Conservation (phyloP, 257 asterid species). For the Scutellaria minor region DNA sequence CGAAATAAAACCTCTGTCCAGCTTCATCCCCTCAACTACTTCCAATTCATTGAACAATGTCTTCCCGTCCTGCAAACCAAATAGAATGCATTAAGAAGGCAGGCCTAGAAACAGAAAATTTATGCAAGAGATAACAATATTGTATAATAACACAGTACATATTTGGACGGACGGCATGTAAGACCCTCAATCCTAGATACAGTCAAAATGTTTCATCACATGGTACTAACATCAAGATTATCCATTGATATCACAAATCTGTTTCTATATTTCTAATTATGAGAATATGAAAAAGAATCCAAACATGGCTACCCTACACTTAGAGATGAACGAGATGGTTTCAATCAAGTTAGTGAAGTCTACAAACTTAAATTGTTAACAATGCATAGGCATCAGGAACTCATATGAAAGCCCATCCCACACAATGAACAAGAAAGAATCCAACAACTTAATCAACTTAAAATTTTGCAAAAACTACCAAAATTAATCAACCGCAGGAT, state of each 20-base stretch:
- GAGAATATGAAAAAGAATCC: too few species aligned
- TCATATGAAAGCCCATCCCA: neutral
- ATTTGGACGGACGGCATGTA: too few species aligned
- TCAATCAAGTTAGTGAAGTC: too few species aligned
- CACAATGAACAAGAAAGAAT: neutral
- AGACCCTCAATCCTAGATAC: too few species aligned
- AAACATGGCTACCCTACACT: neutral
- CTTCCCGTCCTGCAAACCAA: slow-evolving; percentile 75
- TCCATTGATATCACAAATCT: too few species aligned
- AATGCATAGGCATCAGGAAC: too few species aligned
- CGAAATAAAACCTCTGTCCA: slow-evolving; percentile 92
- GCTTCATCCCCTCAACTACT: slow-evolving; percentile 98
- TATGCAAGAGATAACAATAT: neutral
- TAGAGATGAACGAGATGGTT: neutral
- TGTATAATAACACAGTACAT: neutral
- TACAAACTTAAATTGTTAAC: too few species aligned
- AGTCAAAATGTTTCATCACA: too few species aligned
- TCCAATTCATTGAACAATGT: slow-evolving; percentile 87
- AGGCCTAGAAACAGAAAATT: neutral
- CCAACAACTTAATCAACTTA: neutral
- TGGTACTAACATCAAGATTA: too few species aligned
- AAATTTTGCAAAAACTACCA: neutral
- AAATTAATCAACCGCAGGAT: neutral
- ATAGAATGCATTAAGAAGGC: neutral
- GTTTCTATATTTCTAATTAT: too few species aligned